Percentiles rank a stretch among this genome's conserved stretches.
phyloP scores from a whole-genome alignment of 2,329 filamentous ascomycete genomes.

The Botrytis hyacinthi region DNA sequence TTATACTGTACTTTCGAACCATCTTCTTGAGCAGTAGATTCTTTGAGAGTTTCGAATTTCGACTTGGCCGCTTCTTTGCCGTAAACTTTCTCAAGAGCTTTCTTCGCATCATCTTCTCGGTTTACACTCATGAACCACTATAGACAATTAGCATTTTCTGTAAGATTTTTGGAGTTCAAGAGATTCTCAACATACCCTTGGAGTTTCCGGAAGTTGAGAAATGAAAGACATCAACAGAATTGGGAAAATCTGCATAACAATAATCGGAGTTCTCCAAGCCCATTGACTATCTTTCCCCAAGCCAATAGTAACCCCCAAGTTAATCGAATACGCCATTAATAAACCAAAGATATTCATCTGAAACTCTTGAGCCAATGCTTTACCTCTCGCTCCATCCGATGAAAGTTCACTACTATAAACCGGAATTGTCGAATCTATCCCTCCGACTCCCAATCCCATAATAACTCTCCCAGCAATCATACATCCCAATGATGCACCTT shows the following conservation, averaged over 20 bases:
- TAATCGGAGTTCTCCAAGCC: constrained; percentile 61
- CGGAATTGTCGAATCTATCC: constrained; percentile 59
- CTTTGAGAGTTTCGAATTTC: constrained; percentile 50
- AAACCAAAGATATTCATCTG: constrained; percentile 63
- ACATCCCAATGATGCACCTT: constrained; percentile 48
- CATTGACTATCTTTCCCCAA: constrained; percentile 57
- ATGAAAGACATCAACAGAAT: constrained; percentile 53
- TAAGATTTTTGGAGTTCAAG: background rate
- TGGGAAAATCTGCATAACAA: constrained; percentile 60
- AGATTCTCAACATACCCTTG: constrained; percentile 39
- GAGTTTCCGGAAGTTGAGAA: constrained; percentile 54
- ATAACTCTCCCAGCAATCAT: constrained; percentile 43
- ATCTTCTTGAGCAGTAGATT: constrained; percentile 50
- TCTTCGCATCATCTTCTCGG: constrained; percentile 49
- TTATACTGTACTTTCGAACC: constrained; percentile 47
- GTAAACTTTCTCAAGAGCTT: constrained; percentile 49
- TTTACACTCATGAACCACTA: constrained; percentile 54
- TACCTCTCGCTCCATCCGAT: constrained; percentile 55
- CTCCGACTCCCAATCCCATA: constrained; percentile 57
- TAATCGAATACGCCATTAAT: constrained; percentile 59
- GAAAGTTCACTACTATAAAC: constrained; percentile 58
- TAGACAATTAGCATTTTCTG: background rate
- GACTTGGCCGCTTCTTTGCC: constrained; percentile 49
- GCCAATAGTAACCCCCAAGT: constrained; percentile 51
- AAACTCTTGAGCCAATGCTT: constrained; percentile 60